These are phyloP conservation scores for Calonectria honghensis DNA, from an alignment of 2,329 filamentous ascomycete genomes.

Conservation along the genomic window DNA sequence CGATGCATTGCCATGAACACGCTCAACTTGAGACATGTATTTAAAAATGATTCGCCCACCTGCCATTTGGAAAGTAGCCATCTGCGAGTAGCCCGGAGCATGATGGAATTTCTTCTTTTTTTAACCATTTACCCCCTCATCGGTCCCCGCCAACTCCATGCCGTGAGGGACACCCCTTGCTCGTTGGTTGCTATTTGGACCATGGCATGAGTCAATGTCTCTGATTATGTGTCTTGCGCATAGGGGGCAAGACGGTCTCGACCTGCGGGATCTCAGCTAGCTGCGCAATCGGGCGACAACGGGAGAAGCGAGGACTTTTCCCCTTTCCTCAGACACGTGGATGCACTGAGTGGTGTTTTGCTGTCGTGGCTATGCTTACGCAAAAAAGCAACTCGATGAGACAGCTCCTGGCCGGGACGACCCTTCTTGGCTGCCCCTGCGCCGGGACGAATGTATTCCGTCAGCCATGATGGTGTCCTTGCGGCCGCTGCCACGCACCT, in stretches of 20 bases:
- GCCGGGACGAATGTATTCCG: not conserved
- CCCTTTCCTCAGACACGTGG: slow-evolving; percentile 1
- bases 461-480: not conserved
- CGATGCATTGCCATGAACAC: not conserved
- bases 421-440: not conserved
- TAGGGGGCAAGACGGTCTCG: slow-evolving; percentile 11
- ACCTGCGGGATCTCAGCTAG: slow-evolving; percentile 13
- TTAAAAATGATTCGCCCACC: slow-evolving; percentile 7
- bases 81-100: slow-evolving; percentile 23
- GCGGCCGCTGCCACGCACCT: not conserved
- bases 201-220: slow-evolving; percentile 18
- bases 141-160: not conserved
- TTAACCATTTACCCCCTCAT: not conserved
- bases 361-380: not conserved
- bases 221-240: slow-evolving; percentile 1
- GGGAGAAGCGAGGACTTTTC: not conserved
- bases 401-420: slow-evolving; percentile 7
- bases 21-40: slow-evolving; percentile 20
- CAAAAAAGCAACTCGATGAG: slow-evolving; percentile 16
- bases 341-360: not conserved
- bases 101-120: slow-evolving; percentile 20
- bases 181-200: not conserved
- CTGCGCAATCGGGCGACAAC: slow-evolving; percentile 3
- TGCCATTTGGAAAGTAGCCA: not conserved
- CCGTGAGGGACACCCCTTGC: not conserved